Percentiles rank a stretch among this genome's conserved stretches.
phyloP scores from a whole-genome alignment of 805 yeast genomes.

The Kazachstania viticola region DNA sequence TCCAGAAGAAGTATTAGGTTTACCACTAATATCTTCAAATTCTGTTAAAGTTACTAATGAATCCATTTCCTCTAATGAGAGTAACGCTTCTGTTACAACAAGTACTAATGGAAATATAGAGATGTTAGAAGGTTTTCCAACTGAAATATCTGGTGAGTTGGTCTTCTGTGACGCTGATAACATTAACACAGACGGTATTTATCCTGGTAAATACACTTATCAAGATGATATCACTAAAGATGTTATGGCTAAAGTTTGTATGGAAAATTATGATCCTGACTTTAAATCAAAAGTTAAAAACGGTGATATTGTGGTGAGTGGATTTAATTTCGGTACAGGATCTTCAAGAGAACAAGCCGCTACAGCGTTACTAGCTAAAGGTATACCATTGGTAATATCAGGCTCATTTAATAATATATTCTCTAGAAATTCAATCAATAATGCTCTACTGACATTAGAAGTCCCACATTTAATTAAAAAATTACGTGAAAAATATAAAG shows the following conservation, averaged over 20 bases:
- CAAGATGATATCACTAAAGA: slow-evolving; percentile 94
- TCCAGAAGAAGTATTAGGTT: slow-evolving; percentile 74
- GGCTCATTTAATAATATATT: slow-evolving; percentile 97
- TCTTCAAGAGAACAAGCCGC: slow-evolving; percentile 99
- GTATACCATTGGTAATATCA: slow-evolving; percentile 82
- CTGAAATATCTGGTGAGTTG: slow-evolving; percentile 75
- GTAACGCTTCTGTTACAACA: slow-evolving; percentile 17
- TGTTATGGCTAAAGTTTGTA: slow-evolving; percentile 97
- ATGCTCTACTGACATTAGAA: slow-evolving; percentile 87
- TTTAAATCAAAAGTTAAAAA: slow-evolving; percentile 71
- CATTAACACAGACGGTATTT: slow-evolving; percentile 95
- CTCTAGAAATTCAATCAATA: slow-evolving; percentile 90
- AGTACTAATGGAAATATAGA: slow-evolving; percentile 43
- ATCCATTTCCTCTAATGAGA: slow-evolving; percentile 2
- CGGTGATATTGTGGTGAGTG: slow-evolving; percentile 83
- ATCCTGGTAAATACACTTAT: slow-evolving; percentile 97
- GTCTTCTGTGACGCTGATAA: slow-evolving; percentile 94
- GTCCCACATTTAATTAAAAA: slow-evolving; percentile 75
- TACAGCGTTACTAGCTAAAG: slow-evolving; percentile 91
- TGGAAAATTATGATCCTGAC: slow-evolving; percentile 95
- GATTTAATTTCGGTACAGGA: slow-evolving; percentile 96
- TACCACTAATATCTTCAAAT: slow-evolving; percentile 36
- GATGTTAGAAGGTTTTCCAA: slow-evolving; percentile 85
- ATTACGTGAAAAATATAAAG: slow-evolving; percentile 57
- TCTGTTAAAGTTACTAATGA: slow-evolving; percentile 34